These are phyloP conservation scores for Mycena galericulata DNA, from an alignment of 768 basidiomycete species.

Conservation along the genomic window DNA sequence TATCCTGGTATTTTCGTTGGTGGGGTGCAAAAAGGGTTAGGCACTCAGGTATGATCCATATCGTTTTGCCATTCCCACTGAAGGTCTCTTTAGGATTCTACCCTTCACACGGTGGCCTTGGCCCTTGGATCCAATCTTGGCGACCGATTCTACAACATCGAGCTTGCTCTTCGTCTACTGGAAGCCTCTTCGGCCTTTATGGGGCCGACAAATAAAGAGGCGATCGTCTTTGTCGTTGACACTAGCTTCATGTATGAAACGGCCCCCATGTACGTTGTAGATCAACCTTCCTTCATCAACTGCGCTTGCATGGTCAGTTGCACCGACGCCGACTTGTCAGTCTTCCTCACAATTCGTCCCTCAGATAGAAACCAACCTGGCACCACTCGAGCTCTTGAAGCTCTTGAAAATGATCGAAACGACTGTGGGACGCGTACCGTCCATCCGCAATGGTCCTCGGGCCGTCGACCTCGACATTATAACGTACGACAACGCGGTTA, in stretches of 20 bases:
- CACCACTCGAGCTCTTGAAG: conserved; percentile 67
- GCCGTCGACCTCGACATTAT: conserved; percentile 92
- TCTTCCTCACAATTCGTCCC: no score
- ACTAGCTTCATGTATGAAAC: conserved; percentile 96
- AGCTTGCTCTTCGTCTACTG: conserved; percentile 77
- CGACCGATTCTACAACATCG: conserved; percentile 86
- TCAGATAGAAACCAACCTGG: conserved; percentile 84
- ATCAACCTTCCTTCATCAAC: conserved; percentile 91
- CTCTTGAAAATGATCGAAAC: conserved; percentile 81
- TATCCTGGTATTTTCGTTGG: conserved; percentile 41
- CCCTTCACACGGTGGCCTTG: conserved; percentile 62
- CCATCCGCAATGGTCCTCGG: conserved; percentile 87
- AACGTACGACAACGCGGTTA: conserved; percentile 70
- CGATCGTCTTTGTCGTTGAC: conserved; percentile 61
- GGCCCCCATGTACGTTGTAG: conserved; percentile 93
- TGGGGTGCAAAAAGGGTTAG: not conserved
- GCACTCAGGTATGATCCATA: not conserved
- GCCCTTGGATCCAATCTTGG: conserved; percentile 94
- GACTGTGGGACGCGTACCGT: conserved; percentile 81
- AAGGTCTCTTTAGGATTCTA: not conserved
- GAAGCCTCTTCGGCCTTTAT: conserved; percentile 59
- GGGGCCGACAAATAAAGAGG: conserved; percentile 39
- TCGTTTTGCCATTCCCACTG: not conserved
- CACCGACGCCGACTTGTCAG: not conserved
- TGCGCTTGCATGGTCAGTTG: conserved; percentile 87